A percentile compares a stretch with the other conserved stretches of the same genome.
Conservation (phyloP, 352 stramenopile genomes). For the Hyphochytrium catenoides region DNA sequence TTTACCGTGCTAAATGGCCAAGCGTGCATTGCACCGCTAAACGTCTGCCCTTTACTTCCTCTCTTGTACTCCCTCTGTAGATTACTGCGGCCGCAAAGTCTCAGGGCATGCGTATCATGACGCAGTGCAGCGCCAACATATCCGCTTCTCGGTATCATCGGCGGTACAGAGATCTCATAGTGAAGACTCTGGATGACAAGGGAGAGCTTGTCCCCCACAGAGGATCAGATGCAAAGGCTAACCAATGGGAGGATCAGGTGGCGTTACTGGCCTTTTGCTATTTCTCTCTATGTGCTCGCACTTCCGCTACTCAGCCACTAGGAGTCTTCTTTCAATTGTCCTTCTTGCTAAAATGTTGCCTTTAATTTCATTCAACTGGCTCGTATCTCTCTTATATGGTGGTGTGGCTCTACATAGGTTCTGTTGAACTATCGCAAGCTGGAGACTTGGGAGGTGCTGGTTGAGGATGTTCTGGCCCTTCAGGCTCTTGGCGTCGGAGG, state of each 20-base stretch:
- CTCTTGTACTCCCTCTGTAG: too few species aligned
- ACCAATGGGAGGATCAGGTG: slow-evolving; percentile 3
- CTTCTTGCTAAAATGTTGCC: too few species aligned
- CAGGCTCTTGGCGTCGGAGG: not conserved
- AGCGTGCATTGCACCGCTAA: too few species aligned
- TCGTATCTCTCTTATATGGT: too few species aligned
- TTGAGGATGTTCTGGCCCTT: not conserved
- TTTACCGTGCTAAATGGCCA: too few species aligned
- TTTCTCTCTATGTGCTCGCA: too few species aligned
- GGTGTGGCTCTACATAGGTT: too few species aligned
- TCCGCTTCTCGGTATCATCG: not conserved
- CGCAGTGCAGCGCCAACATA: not conserved
- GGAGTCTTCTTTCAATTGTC: too few species aligned
- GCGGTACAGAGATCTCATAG: not conserved
- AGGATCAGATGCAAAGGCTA: slow-evolving; percentile 1
- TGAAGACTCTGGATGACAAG: not conserved
- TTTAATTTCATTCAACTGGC: too few species aligned
- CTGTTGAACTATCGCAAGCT: slow-evolving; percentile 1
- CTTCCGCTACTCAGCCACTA: too few species aligned
- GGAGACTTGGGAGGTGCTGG: slow-evolving; percentile 1
- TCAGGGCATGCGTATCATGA: not conserved
- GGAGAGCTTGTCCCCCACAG: not conserved
- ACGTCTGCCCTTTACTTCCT: too few species aligned
- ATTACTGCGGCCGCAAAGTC: not conserved
- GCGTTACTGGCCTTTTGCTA: too few species aligned